phyloP scores from a whole-genome alignment of 805 yeast genomes.

The Priceomyces haplophilus region DNA sequence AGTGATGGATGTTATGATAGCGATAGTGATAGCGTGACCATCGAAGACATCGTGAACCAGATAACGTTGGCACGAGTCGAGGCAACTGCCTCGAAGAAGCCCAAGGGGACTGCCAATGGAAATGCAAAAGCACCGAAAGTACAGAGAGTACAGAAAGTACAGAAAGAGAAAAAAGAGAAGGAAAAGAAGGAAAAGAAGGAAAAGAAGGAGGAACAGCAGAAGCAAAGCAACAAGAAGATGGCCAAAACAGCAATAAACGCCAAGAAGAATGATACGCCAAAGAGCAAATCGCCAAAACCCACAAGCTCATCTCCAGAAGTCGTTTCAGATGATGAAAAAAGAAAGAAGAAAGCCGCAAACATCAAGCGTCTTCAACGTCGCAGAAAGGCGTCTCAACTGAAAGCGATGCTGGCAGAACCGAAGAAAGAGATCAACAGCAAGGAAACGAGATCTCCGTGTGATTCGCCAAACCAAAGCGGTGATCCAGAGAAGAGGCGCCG shows the following conservation, averaged over 20 bases:
- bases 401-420: background rate
- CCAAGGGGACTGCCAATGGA: background rate
- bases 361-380: conserved; percentile 18
- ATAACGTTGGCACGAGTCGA: background rate
- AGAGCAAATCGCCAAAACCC: background rate
- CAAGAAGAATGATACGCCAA: no score
- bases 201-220: background rate
- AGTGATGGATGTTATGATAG: background rate
- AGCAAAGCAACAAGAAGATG: background rate
- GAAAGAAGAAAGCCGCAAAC: conserved; percentile 14
- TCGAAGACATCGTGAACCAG: background rate
- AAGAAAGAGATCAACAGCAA: background rate
- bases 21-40: background rate
- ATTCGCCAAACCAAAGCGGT: background rate
- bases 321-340: conserved; percentile 10
- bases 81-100: background rate
- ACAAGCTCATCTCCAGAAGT: background rate
- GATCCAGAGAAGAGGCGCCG: background rate
- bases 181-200: conserved; percentile 5
- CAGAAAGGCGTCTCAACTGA: conserved; percentile 4
- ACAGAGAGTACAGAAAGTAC: no score
- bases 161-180: conserved; percentile 1
- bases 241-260: conserved; percentile 1
- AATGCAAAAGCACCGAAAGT: background rate
- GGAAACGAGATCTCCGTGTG: no score